Evolutionary conservation across 345 rosid species (phyloP).

Genomic region (Anastatica hierochuntica): DNA sequence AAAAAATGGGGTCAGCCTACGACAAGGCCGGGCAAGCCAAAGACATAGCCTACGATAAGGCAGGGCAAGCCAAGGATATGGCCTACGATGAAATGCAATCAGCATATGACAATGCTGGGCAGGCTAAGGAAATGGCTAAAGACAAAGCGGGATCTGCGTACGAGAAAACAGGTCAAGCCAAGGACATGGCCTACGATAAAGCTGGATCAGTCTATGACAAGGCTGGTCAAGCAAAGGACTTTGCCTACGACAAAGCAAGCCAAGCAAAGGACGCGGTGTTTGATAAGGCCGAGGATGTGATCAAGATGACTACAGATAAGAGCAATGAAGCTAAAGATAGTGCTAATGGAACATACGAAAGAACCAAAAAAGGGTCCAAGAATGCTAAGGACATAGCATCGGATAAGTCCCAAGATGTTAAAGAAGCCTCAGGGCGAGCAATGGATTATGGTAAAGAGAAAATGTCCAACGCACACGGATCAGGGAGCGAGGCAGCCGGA

Average conservation of each 20-base stretch:
- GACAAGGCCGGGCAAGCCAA: background rate
- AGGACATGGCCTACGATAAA: conserved; percentile 22
- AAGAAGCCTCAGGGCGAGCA: conserved; percentile 18
- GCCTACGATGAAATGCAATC: background rate
- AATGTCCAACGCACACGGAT: conserved; percentile 5
- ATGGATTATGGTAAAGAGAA: conserved; percentile 21
- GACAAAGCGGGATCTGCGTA: background rate
- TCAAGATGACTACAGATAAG: conserved; percentile 14
- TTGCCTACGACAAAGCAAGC: conserved; percentile 5
- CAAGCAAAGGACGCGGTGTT: background rate
- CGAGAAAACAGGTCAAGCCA: no score
- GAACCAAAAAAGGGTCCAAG: conserved; percentile 6
- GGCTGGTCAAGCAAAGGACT: no score
- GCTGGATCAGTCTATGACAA: background rate
- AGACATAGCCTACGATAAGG: background rate
- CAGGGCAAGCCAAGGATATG: background rate
- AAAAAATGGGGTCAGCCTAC: background rate
- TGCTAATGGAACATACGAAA: conserved; percentile 9
- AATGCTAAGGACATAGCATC: conserved; percentile 14
- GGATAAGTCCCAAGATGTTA: conserved; percentile 10
- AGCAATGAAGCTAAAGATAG: conserved; percentile 7
- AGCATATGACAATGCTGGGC: background rate
- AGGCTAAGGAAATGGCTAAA: background rate
- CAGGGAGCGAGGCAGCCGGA: conserved; percentile 8
- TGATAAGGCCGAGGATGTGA: conserved; percentile 9